A percentile compares a stretch with the other conserved stretches of the same genome.
These are phyloP conservation scores for Alternaria sp. DNA, from an alignment of 2,329 filamentous ascomycete species.

Conservation along the genomic window DNA sequence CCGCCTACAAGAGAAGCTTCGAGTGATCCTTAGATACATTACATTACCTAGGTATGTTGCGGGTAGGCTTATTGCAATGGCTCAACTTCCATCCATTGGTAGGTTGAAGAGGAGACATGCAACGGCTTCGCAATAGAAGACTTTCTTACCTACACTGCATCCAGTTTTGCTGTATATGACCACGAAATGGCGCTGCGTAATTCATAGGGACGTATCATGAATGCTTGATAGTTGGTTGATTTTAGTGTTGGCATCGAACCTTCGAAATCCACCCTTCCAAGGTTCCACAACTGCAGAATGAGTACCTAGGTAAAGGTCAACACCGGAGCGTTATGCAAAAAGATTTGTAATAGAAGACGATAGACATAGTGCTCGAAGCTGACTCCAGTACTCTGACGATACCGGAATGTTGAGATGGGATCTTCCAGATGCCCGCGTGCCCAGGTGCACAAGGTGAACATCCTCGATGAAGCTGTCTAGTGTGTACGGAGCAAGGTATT, in stretches of 20 bases:
- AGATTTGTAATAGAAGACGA: too few species aligned
- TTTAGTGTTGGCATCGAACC: background rate
- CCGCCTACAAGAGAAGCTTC: background rate
- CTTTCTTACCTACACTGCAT: background rate
- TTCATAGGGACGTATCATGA: background rate
- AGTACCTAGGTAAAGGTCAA: background rate
- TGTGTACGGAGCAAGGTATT: background rate
- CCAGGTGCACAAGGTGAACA: too few species aligned
- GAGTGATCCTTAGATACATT: fast-evolving
- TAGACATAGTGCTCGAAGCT: background rate
- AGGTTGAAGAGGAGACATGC: background rate
- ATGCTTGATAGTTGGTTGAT: background rate
- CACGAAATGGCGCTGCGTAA: background rate
- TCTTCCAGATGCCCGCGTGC: background rate
- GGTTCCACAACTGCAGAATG: background rate
- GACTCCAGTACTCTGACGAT: background rate
- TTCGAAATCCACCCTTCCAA: background rate
- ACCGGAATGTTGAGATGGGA: background rate
- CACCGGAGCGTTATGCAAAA: too few species aligned
- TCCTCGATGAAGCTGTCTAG: background rate
- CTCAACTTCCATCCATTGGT: background rate
- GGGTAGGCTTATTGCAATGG: background rate
- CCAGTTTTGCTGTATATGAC: background rate
- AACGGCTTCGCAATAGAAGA: background rate
- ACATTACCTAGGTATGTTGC: background rate